These are phyloP conservation scores for Sedum album DNA, from an alignment of 164 flowering plant species.

Conservation along the genomic window DNA sequence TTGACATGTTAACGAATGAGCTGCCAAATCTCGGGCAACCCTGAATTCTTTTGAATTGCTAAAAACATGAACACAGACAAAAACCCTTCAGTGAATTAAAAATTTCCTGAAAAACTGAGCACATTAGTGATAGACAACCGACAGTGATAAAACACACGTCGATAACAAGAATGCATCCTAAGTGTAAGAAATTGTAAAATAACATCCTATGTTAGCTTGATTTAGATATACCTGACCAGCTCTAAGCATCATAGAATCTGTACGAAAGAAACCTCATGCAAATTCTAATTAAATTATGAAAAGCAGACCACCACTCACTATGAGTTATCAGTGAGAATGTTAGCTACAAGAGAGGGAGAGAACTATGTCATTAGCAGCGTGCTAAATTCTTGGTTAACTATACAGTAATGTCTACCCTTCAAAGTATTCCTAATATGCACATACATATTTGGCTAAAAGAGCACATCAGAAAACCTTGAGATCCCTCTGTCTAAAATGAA, in stretches of 20 bases:
- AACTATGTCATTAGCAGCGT: not conserved
- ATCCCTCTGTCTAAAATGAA: not conserved
- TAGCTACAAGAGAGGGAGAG: not conserved
- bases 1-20: constrained; percentile 29
- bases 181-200: not conserved
- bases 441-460: not conserved
- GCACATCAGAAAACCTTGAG: not conserved
- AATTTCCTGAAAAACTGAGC: not conserved
- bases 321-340: not conserved
- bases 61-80: constrained; percentile 10
- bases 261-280: too few relatives aligned
- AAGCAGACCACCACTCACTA: not conserved
- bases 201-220: too few relatives aligned
- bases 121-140: not conserved
- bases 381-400: not conserved
- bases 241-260: too few relatives aligned
- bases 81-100: not conserved
- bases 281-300: not conserved
- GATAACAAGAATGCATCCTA: not conserved
- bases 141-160: not conserved
- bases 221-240: not conserved
- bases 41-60: constrained; percentile 33
- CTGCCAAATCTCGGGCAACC: constrained; percentile 27
- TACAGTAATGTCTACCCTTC: not conserved
- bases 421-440: not conserved